A percentile compares a stretch with the other conserved stretches of the same genome.
Evolutionary conservation across 2,329 filamentous ascomycete genomes (phyloP).

Genomic region (Tothia fuscella): DNA sequence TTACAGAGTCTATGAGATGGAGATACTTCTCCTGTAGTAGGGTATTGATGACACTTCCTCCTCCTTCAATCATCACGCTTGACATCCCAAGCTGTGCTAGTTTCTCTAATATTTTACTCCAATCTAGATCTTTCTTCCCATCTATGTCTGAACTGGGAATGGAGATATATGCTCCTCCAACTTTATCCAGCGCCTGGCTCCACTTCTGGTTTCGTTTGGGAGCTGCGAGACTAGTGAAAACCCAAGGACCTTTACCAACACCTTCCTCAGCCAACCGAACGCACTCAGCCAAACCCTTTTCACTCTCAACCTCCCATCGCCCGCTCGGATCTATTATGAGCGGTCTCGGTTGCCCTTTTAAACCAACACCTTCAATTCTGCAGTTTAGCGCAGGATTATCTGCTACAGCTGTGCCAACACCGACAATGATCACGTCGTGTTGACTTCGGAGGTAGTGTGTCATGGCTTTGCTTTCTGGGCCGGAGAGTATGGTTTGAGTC

Average conservation of each 20-base stretch:
- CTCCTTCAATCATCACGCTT: constrained; percentile 84
- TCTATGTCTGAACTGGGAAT: constrained; percentile 3
- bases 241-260: constrained; percentile 59
- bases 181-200: not conserved
- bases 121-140: constrained; percentile 22
- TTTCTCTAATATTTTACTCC: constrained; percentile 49
- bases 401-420: constrained; percentile 69
- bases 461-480: constrained; percentile 76
- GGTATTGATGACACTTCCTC: constrained; percentile 65
- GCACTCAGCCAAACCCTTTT: constrained; percentile 36
- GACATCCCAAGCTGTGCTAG: constrained; percentile 47
- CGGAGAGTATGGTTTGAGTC: constrained; percentile 71
- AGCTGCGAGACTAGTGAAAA: constrained; percentile 37
- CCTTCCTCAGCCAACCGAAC: constrained; percentile 52
- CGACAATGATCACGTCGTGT: constrained; percentile 77
- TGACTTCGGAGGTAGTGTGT: constrained; percentile 77
- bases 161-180: constrained; percentile 6
- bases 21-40: constrained; percentile 52
- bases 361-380: constrained; percentile 48
- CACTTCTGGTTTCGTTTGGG: constrained; percentile 21
- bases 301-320: constrained; percentile 52
- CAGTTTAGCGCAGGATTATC: constrained; percentile 83
- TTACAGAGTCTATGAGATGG: constrained; percentile 55
- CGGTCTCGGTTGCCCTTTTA: constrained; percentile 60
- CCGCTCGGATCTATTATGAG: constrained; percentile 68